Percentiles rank a stretch among this genome's conserved stretches.
Evolutionary conservation across 2,329 filamentous ascomycete species (phyloP).

Genomic region (Tolypocladium paradoxum): DNA sequence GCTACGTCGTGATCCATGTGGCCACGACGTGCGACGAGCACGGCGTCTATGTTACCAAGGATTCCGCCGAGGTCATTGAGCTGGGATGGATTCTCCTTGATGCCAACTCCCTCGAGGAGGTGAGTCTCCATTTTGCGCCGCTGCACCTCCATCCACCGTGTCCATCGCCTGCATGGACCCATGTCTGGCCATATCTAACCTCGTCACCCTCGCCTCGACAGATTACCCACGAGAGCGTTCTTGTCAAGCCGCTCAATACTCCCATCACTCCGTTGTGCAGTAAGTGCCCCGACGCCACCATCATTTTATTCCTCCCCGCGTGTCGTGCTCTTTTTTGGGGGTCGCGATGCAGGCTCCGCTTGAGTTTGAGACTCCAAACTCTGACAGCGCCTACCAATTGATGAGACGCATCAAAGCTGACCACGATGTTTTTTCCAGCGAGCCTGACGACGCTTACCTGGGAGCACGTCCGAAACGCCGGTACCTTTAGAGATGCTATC

Average conservation of each 20-base stretch:
- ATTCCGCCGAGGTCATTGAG: conserved; percentile 98
- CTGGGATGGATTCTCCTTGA: conserved; percentile 95
- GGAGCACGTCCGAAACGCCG: conserved; percentile 97
- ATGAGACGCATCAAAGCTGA: neutral
- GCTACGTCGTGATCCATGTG: conserved; percentile 96
- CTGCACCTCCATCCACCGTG: conserved; percentile 1
- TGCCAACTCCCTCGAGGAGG: conserved; percentile 85
- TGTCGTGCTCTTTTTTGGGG: neutral
- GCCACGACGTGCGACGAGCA: conserved; percentile 98
- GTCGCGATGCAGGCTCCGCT: neutral
- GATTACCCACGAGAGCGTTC: conserved; percentile 89
- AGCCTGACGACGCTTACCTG: conserved; percentile 96
- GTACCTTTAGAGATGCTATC: conserved; percentile 93
- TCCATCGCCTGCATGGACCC: neutral
- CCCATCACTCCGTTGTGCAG: conserved; percentile 98
- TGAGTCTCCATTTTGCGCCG: conserved; percentile 32
- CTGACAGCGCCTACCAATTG: neutral
- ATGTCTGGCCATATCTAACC: conserved; percentile 3
- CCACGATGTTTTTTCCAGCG: conserved; percentile 40
- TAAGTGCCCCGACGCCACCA: conserved; percentile 44
- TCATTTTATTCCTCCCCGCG: conserved; percentile 6
- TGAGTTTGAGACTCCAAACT: neutral
- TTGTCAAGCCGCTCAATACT: conserved; percentile 97
- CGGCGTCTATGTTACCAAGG: conserved; percentile 97
- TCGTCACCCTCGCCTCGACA: conserved; percentile 26